Conservation (phyloP, 495 filamentous ascomycete species). For the Talaromyces proteolyticus region DNA sequence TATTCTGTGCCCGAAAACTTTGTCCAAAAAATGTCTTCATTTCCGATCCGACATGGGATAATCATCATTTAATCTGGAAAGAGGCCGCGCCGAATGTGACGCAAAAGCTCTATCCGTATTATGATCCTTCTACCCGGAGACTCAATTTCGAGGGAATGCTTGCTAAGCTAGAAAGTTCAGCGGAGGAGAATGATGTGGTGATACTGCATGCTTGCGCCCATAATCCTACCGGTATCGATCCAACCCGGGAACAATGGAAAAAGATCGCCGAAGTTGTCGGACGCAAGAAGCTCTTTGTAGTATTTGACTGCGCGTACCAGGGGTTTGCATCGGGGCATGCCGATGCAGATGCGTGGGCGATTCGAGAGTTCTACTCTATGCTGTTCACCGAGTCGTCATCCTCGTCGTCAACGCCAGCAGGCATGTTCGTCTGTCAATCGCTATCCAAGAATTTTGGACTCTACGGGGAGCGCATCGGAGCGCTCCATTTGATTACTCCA, state of each 20-base stretch:
- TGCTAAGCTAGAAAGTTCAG: conserved; percentile 7
- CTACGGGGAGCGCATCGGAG: conserved; percentile 32
- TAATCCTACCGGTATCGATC: conserved; percentile 38
- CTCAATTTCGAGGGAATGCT: conserved; percentile 20
- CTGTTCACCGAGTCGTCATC: conserved; percentile 2
- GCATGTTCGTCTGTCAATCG: conserved; percentile 25
- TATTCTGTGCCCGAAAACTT: conserved; percentile 53
- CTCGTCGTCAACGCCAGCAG: neutral
- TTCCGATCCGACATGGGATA: conserved; percentile 24
- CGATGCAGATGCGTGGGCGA: conserved; percentile 31
- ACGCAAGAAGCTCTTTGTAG: conserved; percentile 22
- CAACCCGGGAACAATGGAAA: conserved; percentile 26
- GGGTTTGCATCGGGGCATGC: conserved; percentile 36
- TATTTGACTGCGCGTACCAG: conserved; percentile 41
- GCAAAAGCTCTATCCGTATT: conserved; percentile 26
- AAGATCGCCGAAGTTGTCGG: conserved; percentile 18
- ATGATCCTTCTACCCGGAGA: conserved; percentile 6
- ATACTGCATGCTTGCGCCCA: conserved; percentile 39
- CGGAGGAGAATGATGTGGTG: conserved; percentile 20
- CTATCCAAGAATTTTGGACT: conserved; percentile 42
- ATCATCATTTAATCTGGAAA: conserved; percentile 23
- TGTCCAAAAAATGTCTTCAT: conserved; percentile 18
- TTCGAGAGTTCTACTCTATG: conserved; percentile 24
- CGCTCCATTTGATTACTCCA: conserved; percentile 20
- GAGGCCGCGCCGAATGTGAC: conserved; percentile 9